These are phyloP conservation scores for Penicillium mononematosum DNA, from an alignment of 495 filamentous ascomycete genomes.

Conservation along the genomic window DNA sequence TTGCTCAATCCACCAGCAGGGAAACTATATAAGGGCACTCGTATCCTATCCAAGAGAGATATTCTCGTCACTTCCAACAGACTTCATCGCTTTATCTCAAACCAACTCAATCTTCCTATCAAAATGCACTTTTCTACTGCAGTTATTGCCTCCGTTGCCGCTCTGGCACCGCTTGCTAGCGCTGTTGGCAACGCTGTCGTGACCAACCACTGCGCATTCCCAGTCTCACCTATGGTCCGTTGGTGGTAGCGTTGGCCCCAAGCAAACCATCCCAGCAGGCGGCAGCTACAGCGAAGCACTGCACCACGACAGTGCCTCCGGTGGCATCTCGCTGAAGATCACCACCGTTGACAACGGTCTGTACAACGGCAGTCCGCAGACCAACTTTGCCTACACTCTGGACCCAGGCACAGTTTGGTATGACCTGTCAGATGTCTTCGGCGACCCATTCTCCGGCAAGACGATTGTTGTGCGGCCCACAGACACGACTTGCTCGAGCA, in stretches of 20 bases:
- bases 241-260: slow-evolving; percentile 41
- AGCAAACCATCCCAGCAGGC: slow-evolving; percentile 40
- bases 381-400: slow-evolving; percentile 55
- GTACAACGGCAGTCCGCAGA: slow-evolving; percentile 52
- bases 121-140: slow-evolving; percentile 36
- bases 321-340: slow-evolving; percentile 57
- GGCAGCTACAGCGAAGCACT: slow-evolving; percentile 42
- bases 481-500: slow-evolving; percentile 41
- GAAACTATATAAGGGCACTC: slow-evolving; percentile 15
- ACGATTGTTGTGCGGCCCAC: slow-evolving; percentile 40
- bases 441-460: slow-evolving; percentile 52
- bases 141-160: slow-evolving; percentile 24
- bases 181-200: slow-evolving; percentile 54
- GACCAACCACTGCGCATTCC: slow-evolving; percentile 47
- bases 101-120: slow-evolving; percentile 1
- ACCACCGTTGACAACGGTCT: slow-evolving; percentile 50
- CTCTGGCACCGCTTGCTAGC: slow-evolving; percentile 31
- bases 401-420: slow-evolving; percentile 53
- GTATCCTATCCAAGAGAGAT: not conserved
- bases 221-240: slow-evolving; percentile 60
- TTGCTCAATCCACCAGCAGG: not conserved
- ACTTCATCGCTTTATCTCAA: not conserved
- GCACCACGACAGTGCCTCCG: slow-evolving; percentile 48
- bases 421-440: slow-evolving; percentile 56
- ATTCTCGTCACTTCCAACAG: not conserved